These are phyloP conservation scores for Beauveria asiatica DNA, from an alignment of 2,329 filamentous ascomycete species.

Conservation along the genomic window DNA sequence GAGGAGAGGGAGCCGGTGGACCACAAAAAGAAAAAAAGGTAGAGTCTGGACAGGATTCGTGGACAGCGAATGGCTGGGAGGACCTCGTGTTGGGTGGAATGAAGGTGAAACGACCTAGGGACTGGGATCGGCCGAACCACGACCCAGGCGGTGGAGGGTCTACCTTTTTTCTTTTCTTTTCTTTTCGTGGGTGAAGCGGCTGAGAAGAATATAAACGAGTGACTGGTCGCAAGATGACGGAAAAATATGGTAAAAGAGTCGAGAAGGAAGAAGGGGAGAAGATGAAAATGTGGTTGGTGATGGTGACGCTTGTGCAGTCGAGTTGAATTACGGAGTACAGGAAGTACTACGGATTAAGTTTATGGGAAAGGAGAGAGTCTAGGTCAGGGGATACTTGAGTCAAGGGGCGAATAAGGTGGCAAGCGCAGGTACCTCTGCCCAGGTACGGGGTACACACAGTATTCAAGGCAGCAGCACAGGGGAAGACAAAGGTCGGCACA, in stretches of 20 bases:
- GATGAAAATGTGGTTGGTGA: slow-evolving; percentile 3
- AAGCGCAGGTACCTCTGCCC: neutral
- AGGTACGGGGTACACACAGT: neutral
- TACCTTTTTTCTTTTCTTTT: neutral
- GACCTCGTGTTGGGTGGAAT: slow-evolving; percentile 7
- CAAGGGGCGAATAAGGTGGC: neutral
- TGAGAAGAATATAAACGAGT: slow-evolving; percentile 11
- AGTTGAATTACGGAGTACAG: neutral
- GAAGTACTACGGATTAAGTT: no score
- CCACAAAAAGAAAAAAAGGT: neutral
- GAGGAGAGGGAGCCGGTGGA: neutral
- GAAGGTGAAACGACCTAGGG: slow-evolving; percentile 7
- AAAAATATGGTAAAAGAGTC: neutral
- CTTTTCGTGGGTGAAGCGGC: neutral
- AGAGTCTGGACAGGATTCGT: neutral
- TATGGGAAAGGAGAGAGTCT: neutral
- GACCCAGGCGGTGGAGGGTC: neutral
- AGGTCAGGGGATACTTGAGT: neutral
- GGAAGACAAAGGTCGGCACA: no score
- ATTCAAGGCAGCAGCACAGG: neutral
- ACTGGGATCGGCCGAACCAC: slow-evolving; percentile 7
- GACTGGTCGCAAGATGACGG: slow-evolving; percentile 5
- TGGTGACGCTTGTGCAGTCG: neutral
- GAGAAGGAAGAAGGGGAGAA: neutral
- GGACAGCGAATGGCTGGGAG: slow-evolving; percentile 7